phyloP scores from a whole-genome alignment of 1,139 yeast species.

The Entelexis sorbosivorans region DNA sequence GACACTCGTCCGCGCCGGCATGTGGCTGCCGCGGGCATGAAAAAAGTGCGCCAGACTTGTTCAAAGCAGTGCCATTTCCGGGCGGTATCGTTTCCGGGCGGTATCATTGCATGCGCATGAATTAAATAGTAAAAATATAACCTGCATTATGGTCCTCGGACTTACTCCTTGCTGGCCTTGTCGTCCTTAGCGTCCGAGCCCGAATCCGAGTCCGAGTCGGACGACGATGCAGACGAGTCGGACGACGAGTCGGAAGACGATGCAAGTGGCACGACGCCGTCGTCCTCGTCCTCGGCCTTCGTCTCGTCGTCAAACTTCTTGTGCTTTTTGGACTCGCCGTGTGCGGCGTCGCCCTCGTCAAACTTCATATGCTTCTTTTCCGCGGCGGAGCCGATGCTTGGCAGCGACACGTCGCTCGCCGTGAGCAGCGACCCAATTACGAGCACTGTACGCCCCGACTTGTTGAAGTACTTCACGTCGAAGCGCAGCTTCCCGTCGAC shows the following conservation, averaged over 20 bases:
- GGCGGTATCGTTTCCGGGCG: too few relatives aligned
- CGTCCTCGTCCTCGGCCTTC: slow-evolving; percentile 6
- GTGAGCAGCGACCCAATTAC: slow-evolving; percentile 66
- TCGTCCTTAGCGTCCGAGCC: not conserved
- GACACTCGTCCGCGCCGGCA: too few relatives aligned
- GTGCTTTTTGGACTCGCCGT: slow-evolving; percentile 1
- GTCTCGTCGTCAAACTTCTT: slow-evolving; percentile 9
- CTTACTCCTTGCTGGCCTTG: not conserved
- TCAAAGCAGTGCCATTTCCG: too few relatives aligned
- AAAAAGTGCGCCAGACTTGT: too few relatives aligned
- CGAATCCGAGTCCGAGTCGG: not conserved
- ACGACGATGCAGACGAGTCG: not conserved
- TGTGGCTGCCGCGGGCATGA: too few relatives aligned
- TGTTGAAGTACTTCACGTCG: slow-evolving; percentile 58
- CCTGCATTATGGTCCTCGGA: too few relatives aligned
- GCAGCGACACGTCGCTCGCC: slow-evolving; percentile 19
- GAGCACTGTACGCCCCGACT: slow-evolving; percentile 71
- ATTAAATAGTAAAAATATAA: slow-evolving; percentile 1
- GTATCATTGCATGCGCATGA: not conserved
- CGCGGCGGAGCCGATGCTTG: slow-evolving; percentile 8
- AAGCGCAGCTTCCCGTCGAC: slow-evolving; percentile 75
- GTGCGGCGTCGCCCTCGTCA: not conserved
- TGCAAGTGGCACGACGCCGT: slow-evolving; percentile 1
- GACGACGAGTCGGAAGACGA: slow-evolving; percentile 1
- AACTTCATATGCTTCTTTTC: slow-evolving; percentile 9